Conservation (phyloP, 1,139 yeast species). For the Zygoascus hellenicus region DNA sequence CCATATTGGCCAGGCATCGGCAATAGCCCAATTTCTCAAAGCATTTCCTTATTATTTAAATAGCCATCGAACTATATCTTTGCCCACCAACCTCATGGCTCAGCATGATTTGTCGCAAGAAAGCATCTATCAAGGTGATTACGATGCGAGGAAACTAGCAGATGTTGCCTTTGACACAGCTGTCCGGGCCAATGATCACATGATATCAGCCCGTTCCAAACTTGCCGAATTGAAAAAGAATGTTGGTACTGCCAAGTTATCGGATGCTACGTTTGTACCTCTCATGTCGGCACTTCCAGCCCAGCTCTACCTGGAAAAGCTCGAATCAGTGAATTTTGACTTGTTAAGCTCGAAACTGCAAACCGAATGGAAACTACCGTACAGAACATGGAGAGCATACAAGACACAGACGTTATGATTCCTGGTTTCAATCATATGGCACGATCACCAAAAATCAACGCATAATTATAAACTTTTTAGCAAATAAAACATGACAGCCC, state of each 20-base stretch:
- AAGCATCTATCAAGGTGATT: constrained; percentile 33
- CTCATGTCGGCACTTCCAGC: constrained; percentile 62
- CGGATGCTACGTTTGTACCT: constrained; percentile 66
- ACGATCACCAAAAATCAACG: no score
- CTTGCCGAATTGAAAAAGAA: constrained; percentile 34
- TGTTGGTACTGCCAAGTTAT: constrained; percentile 44
- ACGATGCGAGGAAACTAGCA: constrained; percentile 39
- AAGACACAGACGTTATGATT: constrained; percentile 38
- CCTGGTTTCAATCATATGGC: no score
- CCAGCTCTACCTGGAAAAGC: constrained; percentile 50
- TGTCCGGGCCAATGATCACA: constrained; percentile 72
- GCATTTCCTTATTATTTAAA: constrained; percentile 57
- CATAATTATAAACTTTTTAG: no score
- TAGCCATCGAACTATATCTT: constrained; percentile 41
- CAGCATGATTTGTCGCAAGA: constrained; percentile 59
- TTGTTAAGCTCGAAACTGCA: constrained; percentile 44
- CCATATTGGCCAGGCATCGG: constrained; percentile 78
- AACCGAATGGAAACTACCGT: constrained; percentile 69
- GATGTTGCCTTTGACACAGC: constrained; percentile 68
- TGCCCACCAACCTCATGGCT: constrained; percentile 62
- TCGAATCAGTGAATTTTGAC: constrained; percentile 64
- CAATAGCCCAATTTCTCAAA: constrained; percentile 60
- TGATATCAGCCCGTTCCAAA: constrained; percentile 59
- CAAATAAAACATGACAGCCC: no score
- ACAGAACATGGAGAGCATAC: constrained; percentile 55